Base-by-base conservation (phyloP, 2,329 filamentous ascomycete species). In the Monosporascus sp. region DNA sequence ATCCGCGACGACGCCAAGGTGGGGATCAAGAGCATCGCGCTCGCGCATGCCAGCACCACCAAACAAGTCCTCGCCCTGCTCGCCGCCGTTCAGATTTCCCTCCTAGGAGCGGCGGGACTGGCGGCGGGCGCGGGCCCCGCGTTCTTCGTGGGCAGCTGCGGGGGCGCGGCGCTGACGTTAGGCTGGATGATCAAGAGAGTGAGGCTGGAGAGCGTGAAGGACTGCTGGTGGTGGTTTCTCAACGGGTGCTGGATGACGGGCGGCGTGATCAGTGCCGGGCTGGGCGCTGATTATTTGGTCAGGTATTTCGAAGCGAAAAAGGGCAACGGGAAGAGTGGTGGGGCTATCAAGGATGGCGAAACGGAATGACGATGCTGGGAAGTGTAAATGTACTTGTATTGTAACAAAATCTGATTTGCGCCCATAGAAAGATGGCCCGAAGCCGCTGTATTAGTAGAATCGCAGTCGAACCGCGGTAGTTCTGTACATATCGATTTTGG, bases 21-120 rank as follows among this genome's bases (percentile, higher is more conserved):
- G 0, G 91, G 91, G 8, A 94, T 96, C 73, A 95, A 93, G 76
- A 90, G 86, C 64, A 94, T 95, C 61, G 91, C 88, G 1, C 75
- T 95, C 40, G 87, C 87, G 67, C 90, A 95, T 61, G 86, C 89
- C 57, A 78, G 81, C 5, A 80, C 91, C 56, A 92, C 90, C 1
- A 95, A 94, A 71, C 74, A 83, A 50, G 84, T 95, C 8, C 72
- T 96, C 53, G 81, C 82, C 1, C 87, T 86, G 0, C 73, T 94
- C 36, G 89, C 87, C 3, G 76, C 80, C 2, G 75, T 81, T 7
- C 90, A 95, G 68, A 73, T 93, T 14, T 80, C 80, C 2, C 71
- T 94, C 16, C 76, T 96, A 37, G 83, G 82, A 3, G 85, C 81
- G 2, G 87, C 89, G 16, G 90, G 91, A 1, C 69, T 81, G 37